Conservation (phyloP, 2,329 filamentous ascomycete genomes). For the Huntiella moniliformis region DNA sequence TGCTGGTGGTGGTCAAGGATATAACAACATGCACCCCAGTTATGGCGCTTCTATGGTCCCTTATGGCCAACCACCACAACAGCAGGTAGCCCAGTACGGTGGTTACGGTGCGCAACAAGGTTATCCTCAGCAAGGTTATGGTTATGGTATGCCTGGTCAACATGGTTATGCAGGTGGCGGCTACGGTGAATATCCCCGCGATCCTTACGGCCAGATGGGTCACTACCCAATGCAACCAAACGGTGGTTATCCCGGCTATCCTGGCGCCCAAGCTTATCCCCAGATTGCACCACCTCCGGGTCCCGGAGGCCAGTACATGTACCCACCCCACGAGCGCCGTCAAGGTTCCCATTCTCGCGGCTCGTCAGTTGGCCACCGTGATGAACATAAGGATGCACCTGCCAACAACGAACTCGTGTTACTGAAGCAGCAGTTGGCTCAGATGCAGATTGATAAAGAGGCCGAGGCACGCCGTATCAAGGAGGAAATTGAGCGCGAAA, state of each 20-base stretch:
- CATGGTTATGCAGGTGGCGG: conserved; percentile 15
- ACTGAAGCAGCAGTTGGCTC: conserved; percentile 35
- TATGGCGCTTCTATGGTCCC: conserved; percentile 25
- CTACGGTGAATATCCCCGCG: conserved; percentile 3
- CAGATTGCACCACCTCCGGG: conserved; percentile 1
- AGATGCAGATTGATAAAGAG: conserved; percentile 18
- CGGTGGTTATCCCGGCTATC: conserved; percentile 15
- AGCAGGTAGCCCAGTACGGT: neutral
- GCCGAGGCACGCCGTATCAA: neutral
- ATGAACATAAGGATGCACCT: conserved; percentile 23
- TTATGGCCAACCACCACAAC: conserved; percentile 18
- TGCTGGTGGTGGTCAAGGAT: conserved; percentile 22
- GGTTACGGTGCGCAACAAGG: conserved; percentile 1
- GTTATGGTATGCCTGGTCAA: neutral
- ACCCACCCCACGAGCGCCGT: conserved; percentile 25
- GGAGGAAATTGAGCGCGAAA: neutral
- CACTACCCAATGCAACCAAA: conserved; percentile 1
- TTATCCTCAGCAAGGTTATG: neutral
- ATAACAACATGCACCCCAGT: conserved; percentile 14
- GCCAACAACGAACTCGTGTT: conserved; percentile 30
- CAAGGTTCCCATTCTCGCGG: conserved; percentile 16
- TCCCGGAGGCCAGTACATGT: conserved; percentile 9
- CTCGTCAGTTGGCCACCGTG: conserved; percentile 13
- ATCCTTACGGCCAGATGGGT: neutral
- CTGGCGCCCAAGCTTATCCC: conserved; percentile 14